Evolutionary conservation across 2,329 filamentous ascomycete species (phyloP).

Genomic region (Plenodomus biglobosus): DNA sequence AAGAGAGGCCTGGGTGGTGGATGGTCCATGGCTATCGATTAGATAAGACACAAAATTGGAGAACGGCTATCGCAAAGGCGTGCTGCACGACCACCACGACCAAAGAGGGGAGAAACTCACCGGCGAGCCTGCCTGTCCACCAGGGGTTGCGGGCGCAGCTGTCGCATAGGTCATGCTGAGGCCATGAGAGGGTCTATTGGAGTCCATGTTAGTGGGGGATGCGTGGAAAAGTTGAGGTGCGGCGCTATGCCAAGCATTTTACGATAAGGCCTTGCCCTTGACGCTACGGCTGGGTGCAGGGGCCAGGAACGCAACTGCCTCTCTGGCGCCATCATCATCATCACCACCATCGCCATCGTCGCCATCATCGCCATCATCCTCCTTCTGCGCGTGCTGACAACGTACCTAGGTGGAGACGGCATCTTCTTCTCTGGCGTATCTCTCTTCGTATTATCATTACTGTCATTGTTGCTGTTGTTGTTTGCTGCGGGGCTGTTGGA

Average conservation of each 20-base stretch:
- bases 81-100: constrained; percentile 37
- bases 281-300: constrained; percentile 21
- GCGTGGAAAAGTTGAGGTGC: constrained; percentile 37
- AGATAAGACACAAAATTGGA: constrained; percentile 44
- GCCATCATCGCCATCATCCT: background rate
- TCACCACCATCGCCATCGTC: too few relatives aligned
- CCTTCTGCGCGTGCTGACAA: constrained; percentile 4
- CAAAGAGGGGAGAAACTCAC: constrained; percentile 48
- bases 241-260: constrained; percentile 27
- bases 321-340: constrained; percentile 1
- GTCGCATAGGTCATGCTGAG: constrained; percentile 63
- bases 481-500: constrained; percentile 53
- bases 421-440: constrained; percentile 30
- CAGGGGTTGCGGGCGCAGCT: constrained; percentile 65
- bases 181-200: constrained; percentile 48
- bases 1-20: constrained; percentile 21
- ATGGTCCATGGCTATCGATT: constrained; percentile 37
- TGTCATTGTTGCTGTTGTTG: constrained; percentile 26
- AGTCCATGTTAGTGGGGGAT: constrained; percentile 28
- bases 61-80: constrained; percentile 30
- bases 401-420: constrained; percentile 37
- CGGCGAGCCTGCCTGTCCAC: constrained; percentile 62
- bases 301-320: constrained; percentile 14
- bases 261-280: constrained; percentile 31
- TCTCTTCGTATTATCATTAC: constrained; percentile 24